Percentiles rank a stretch among this genome's conserved stretches.
These are phyloP conservation scores for Phytophthora sp. DNA, from an alignment of 352 stramenopile species.

Conservation along the genomic window DNA sequence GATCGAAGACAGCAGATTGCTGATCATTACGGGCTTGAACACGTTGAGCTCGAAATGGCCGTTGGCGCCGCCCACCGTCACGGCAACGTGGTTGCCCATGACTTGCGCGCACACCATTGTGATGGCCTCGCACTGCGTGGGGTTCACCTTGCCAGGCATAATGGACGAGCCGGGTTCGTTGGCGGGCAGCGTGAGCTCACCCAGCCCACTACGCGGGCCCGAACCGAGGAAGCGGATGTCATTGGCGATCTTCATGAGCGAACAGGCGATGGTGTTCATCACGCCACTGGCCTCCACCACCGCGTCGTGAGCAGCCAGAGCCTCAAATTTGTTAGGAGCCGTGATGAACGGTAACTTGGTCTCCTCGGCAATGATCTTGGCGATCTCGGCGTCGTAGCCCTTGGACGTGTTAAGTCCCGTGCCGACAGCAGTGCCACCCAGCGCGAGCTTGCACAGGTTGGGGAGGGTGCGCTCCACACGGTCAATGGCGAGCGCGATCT, in stretches of 20 bases:
- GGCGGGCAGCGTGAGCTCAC: constrained; percentile 66
- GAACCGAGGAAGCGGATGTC: constrained; percentile 78
- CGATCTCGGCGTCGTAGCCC: constrained; percentile 95
- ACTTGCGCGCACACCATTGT: constrained; percentile 97
- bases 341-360: constrained; percentile 95
- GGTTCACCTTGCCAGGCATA: constrained; percentile 82
- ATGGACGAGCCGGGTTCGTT: constrained; percentile 80
- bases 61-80: constrained; percentile 93
- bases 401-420: constrained; percentile 93
- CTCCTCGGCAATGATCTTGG: constrained; percentile 91
- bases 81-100: constrained; percentile 96
- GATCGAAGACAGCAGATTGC: constrained; percentile 83
- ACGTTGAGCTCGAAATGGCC: constrained; percentile 98
- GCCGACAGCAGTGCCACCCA: constrained; percentile 95
- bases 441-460: constrained; percentile 91
- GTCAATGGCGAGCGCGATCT: constrained; percentile 92
- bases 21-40: constrained; percentile 97
- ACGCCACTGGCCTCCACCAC: constrained; percentile 70
- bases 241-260: constrained; percentile 83
- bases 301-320: constrained; percentile 70
- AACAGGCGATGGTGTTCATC: constrained; percentile 78
- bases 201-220: constrained; percentile 61
- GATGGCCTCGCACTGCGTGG: constrained; percentile 95
- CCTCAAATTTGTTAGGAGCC: constrained; percentile 97
- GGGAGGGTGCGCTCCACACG: constrained; percentile 86